A percentile compares a stretch with the other conserved stretches of the same genome.
These are phyloP conservation scores for Penicillium sp. DNA, from an alignment of 2,329 filamentous ascomycete species.

Conservation along the genomic window DNA sequence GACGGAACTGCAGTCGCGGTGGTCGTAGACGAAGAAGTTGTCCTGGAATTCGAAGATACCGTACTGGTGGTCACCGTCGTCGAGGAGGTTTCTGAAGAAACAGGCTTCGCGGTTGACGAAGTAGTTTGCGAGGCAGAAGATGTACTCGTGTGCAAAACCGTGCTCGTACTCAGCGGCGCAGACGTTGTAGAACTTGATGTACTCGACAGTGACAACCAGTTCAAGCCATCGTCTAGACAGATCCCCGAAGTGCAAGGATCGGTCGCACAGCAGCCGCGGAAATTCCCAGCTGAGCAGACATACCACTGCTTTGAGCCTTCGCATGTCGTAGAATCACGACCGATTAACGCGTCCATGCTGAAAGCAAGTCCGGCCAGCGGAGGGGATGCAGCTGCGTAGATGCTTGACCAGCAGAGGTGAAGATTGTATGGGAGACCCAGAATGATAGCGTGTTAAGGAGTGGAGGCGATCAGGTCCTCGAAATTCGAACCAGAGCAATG, in stretches of 20 bases:
- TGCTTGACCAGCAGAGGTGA: not conserved
- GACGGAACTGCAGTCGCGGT: not conserved
- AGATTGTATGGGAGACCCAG: not conserved
- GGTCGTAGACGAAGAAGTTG: not conserved
- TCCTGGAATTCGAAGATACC: not conserved
- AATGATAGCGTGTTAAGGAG: not conserved
- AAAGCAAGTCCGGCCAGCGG: not conserved
- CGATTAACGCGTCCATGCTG: not conserved
- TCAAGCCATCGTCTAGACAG: conserved; percentile 29
- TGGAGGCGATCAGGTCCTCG: not conserved
- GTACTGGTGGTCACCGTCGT: not conserved
- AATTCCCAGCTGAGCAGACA: conserved; percentile 28
- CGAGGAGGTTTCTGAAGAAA: not conserved
- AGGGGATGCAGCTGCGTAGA: not conserved
- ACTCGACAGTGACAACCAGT: not conserved
- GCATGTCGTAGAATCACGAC: not conserved
- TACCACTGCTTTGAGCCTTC: conserved; percentile 26
- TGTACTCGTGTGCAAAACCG: not conserved
- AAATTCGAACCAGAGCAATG: not conserved
- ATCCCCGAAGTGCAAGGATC: conserved; percentile 34
- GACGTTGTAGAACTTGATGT: not conserved
- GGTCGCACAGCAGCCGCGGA: conserved; percentile 36
- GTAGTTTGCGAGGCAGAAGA: conserved; percentile 3
- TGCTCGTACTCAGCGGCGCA: not conserved
- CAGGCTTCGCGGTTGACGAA: conserved; percentile 2